Conservation (phyloP, 257 asterid genomes). For the Osmanthus fragrans region DNA sequence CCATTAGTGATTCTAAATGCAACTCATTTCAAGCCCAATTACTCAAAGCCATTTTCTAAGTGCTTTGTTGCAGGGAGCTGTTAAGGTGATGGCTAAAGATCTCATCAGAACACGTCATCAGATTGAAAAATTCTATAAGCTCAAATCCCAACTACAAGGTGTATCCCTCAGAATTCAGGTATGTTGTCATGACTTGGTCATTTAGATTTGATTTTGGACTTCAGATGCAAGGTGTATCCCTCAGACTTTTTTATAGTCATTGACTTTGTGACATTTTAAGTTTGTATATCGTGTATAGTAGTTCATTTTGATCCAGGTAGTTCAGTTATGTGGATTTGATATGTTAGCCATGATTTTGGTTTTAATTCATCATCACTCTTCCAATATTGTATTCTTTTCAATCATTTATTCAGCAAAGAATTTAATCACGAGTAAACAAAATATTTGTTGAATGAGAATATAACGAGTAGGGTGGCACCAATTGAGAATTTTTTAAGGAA, state of each 20-base stretch:
- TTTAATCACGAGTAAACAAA: not conserved
- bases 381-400: not conserved
- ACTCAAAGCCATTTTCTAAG: constrained; percentile 17
- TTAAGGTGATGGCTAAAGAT: constrained; percentile 98
- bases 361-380: not conserved
- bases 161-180: constrained; percentile 98
- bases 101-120: constrained; percentile 97
- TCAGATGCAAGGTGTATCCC: not conserved
- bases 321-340: not conserved
- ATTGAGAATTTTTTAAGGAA: not conserved
- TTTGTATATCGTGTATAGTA: not conserved
- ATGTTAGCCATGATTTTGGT: not conserved
- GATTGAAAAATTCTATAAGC: constrained; percentile 90
- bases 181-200: not conserved
- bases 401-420: not conserved
- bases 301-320: not conserved
- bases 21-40: constrained; percentile 8
- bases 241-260: too few relatives aligned
- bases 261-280: not conserved
- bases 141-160: constrained; percentile 97
- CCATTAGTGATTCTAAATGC: not conserved
- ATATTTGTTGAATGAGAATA: not conserved
- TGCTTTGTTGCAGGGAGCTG: constrained; percentile 76
- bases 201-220: not conserved
- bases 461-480: not conserved